These are phyloP conservation scores for Prunus davidiana DNA, from an alignment of 306 rosid species.

Conservation along the genomic window DNA sequence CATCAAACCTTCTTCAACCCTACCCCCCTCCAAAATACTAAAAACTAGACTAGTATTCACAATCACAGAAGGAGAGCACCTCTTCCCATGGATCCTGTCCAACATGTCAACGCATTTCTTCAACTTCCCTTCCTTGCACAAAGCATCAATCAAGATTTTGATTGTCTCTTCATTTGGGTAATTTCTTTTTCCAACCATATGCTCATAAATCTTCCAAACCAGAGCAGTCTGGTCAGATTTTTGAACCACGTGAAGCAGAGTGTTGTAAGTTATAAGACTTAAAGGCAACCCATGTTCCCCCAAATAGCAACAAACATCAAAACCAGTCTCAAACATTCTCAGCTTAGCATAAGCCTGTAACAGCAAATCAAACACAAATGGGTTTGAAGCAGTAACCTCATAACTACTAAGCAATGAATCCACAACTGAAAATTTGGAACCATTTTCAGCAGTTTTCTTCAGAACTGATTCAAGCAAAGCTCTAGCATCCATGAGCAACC, in stretches of 20 bases:
- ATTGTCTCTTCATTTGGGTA: conserved; percentile 52
- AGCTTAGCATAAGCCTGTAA: conserved; percentile 57
- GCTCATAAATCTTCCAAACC: conserved; percentile 75
- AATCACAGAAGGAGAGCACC: conserved; percentile 55
- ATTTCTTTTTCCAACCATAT: conserved; percentile 50
- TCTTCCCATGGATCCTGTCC: conserved; percentile 51
- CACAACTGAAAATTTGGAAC: conserved; percentile 31
- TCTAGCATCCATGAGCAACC: conserved; percentile 50
- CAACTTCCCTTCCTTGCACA: conserved; percentile 79
- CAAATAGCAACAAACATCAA: conserved; percentile 44
- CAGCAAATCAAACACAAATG: conserved; percentile 60
- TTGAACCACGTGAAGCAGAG: conserved; percentile 52
- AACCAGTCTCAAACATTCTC: conserved; percentile 47
- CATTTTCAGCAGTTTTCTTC: conserved; percentile 15
- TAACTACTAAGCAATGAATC: conserved; percentile 53
- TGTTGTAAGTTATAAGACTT: conserved; percentile 55
- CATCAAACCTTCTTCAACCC: conserved; percentile 45
- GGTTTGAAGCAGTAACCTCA: conserved; percentile 36
- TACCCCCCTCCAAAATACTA: conserved; percentile 48
- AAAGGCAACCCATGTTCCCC: conserved; percentile 45
- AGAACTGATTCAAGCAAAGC: conserved; percentile 57
- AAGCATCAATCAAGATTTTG: conserved; percentile 50
- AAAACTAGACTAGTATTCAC: conserved; percentile 54
- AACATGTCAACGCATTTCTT: conserved; percentile 40
- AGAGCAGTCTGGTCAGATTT: conserved; percentile 35